Evolutionary conservation across 768 basidiomycete species (phyloP).

Genomic region (Hygrophoropsis aurantiaca): DNA sequence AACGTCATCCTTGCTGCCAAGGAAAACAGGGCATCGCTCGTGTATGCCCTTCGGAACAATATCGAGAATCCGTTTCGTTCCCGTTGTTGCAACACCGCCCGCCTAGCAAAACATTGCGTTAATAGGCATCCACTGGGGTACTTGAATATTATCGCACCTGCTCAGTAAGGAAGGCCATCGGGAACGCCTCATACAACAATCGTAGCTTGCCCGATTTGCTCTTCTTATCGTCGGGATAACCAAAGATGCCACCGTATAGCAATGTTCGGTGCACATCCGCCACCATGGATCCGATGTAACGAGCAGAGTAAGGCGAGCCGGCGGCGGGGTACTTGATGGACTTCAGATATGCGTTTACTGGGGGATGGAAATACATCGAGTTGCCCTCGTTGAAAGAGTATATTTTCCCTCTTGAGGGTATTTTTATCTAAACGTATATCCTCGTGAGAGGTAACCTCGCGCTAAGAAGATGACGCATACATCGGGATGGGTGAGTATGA

Average conservation of each 20-base stretch:
- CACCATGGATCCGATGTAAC: constrained; percentile 99
- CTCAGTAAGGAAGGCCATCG: constrained; percentile 94
- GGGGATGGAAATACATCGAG: constrained; percentile 87
- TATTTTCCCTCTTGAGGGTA: constrained; percentile 94
- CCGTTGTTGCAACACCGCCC: constrained; percentile 95
- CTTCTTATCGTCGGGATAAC: constrained; percentile 98
- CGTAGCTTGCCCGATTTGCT: constrained; percentile 94
- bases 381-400: constrained; percentile 99
- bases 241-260: constrained; percentile 97
- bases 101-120: constrained; percentile 55
- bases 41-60: constrained; percentile 86
- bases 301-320: constrained; percentile 81
- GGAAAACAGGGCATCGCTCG: constrained; percentile 89
- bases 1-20: constrained; percentile 93
- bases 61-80: constrained; percentile 90
- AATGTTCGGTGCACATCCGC: constrained; percentile 97
- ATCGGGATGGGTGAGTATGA: constrained; percentile 97
- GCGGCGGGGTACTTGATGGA: constrained; percentile 87
- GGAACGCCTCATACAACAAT: constrained; percentile 95
- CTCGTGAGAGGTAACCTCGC: constrained; percentile 8
- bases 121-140: neutral
- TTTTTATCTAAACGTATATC: constrained; percentile 64
- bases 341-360: constrained; percentile 78
- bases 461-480: constrained; percentile 39
- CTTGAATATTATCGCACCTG: constrained; percentile 52